Percentiles rank a stretch among this genome's conserved stretches.
These are phyloP conservation scores for Chalciporus piperatus DNA, from an alignment of 768 basidiomycete genomes.

Conservation along the genomic window DNA sequence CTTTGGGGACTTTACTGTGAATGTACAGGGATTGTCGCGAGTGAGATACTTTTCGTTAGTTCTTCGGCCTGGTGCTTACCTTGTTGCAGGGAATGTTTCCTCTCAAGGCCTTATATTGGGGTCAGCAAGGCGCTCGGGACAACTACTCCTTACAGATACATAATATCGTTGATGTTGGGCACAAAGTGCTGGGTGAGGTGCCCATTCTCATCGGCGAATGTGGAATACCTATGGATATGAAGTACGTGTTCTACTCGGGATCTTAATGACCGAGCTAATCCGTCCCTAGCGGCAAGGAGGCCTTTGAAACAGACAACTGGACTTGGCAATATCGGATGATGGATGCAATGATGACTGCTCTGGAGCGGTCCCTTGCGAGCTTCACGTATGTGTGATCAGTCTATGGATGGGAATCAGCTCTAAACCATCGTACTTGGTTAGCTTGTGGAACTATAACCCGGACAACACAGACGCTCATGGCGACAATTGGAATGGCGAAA, in stretches of 20 bases:
- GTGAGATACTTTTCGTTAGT: constrained; percentile 39
- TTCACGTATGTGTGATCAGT: constrained; percentile 67
- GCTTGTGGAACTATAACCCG: constrained; percentile 95
- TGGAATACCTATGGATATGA: constrained; percentile 96
- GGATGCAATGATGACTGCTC: constrained; percentile 84
- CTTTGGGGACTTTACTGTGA: constrained; percentile 83
- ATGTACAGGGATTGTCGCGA: constrained; percentile 89
- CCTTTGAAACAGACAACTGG: constrained; percentile 72
- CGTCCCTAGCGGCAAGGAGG: constrained; percentile 56
- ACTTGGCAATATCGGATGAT: constrained; percentile 88
- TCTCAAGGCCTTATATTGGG: constrained; percentile 82
- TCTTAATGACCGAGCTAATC: not conserved
- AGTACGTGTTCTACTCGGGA: constrained; percentile 49
- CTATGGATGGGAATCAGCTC: not conserved
- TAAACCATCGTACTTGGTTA: constrained; percentile 27
- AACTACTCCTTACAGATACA: constrained; percentile 83
- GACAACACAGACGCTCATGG: constrained; percentile 74
- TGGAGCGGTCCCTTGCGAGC: constrained; percentile 73
- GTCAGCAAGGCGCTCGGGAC: constrained; percentile 71
- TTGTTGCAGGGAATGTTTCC: constrained; percentile 76
- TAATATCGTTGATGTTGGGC: constrained; percentile 70
- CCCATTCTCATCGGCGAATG: constrained; percentile 91
- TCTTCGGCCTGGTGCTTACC: constrained; percentile 7
- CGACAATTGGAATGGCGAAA: constrained; percentile 95
- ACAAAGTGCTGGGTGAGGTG: constrained; percentile 69